phyloP scores from a whole-genome alignment of 164 flowering plant species.

The Nymphaea thermarum region DNA sequence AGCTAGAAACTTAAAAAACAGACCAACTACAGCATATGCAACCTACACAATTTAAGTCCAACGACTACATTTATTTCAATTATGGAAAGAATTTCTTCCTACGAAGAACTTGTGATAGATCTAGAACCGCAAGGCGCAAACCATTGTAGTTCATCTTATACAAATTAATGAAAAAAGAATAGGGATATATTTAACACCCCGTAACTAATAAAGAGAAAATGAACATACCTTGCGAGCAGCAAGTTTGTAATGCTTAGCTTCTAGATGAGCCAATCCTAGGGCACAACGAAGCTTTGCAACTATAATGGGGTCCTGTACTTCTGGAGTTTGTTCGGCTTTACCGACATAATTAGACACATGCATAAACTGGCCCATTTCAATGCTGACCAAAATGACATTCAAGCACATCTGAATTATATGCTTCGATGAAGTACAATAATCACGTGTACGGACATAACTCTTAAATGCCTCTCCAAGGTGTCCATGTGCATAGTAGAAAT shows the following conservation, averaged over 20 bases:
- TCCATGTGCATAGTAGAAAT: constrained; percentile 85
- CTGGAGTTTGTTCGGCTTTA: constrained; percentile 78
- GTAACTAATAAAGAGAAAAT: neutral
- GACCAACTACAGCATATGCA: no score
- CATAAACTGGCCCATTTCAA: constrained; percentile 92
- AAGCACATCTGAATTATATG: constrained; percentile 86
- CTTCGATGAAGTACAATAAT: constrained; percentile 94
- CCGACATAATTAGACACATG: constrained; percentile 84
- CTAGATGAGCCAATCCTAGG: constrained; percentile 81
- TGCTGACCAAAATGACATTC: constrained; percentile 86
- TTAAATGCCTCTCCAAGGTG: constrained; percentile 83
- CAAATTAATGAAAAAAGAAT: neutral
- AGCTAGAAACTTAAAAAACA: no score
- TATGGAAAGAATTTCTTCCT: no score
- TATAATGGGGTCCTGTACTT: constrained; percentile 47
- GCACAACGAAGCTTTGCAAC: constrained; percentile 73
- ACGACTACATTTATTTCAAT: no score
- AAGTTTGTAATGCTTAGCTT: constrained; percentile 75
- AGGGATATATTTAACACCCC: neutral
- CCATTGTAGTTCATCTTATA: neutral
- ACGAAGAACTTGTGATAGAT: no score
- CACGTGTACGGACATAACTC: constrained; percentile 85
- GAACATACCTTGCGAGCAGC: constrained; percentile 93
- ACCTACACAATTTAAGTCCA: no score
- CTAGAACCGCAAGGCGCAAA: no score